Evolutionary conservation across 2,329 filamentous ascomycete species (phyloP).

Genomic region (Colletotrichum godetiae): DNA sequence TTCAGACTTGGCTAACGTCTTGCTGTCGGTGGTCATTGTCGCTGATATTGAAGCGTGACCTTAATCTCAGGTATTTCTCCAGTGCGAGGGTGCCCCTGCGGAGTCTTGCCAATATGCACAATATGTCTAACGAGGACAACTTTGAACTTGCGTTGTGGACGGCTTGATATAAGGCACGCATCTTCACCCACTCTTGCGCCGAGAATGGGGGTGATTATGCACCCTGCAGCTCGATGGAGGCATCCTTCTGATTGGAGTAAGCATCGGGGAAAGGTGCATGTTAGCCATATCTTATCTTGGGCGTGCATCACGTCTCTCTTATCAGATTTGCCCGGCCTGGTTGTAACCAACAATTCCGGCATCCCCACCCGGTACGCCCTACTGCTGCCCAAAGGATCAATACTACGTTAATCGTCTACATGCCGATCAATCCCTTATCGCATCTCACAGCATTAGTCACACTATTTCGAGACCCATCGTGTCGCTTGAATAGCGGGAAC

Average conservation of each 20-base stretch:
- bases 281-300: background rate
- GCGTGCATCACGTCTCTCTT: background rate
- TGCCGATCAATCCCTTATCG: background rate
- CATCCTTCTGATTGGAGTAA: background rate
- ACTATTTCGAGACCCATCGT: background rate
- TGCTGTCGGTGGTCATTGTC: background rate
- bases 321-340: background rate
- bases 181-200: background rate
- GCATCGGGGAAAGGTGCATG: background rate
- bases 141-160: background rate
- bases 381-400: background rate
- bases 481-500: too few species aligned
- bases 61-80: background rate
- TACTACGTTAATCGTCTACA: background rate
- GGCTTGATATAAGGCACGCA: background rate
- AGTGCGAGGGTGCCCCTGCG: background rate
- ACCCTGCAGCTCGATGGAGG: background rate
- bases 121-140: too few species aligned
- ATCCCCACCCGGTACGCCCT: background rate
- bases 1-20: background rate
- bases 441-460: background rate
- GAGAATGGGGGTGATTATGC: background rate
- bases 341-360: background rate
- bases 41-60: background rate
- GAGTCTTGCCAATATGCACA: background rate